Conservation (phyloP, 2,329 filamentous ascomycete species). For the Trichothecium roseum region DNA sequence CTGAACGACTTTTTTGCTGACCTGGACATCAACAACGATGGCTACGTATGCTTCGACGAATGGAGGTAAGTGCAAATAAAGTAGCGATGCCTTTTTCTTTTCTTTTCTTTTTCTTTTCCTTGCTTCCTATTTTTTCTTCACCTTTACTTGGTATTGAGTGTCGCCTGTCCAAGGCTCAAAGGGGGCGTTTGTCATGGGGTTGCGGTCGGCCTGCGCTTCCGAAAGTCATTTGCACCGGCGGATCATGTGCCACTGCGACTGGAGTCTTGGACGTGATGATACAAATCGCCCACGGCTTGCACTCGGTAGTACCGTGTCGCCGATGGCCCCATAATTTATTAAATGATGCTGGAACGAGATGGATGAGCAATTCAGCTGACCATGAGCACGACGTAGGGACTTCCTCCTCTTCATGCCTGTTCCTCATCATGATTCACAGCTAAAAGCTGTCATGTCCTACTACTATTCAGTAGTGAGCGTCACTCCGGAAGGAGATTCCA, state of each 20-base stretch:
- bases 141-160: slow-evolving; percentile 4
- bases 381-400: slow-evolving; percentile 45
- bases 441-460: slow-evolving; percentile 79
- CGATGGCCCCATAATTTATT: no score
- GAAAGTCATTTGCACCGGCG: no score
- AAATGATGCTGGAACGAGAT: no score
- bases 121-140: slow-evolving; percentile 1
- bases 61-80: slow-evolving; percentile 79
- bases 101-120: slow-evolving; percentile 5
- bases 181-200: slow-evolving; percentile 1
- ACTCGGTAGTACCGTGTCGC: no score
- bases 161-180: slow-evolving; percentile 1
- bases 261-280: slow-evolving; percentile 3
- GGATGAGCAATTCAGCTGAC: slow-evolving; percentile 10
- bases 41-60: slow-evolving; percentile 81
- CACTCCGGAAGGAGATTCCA: slow-evolving; percentile 87
- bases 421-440: slow-evolving; percentile 52
- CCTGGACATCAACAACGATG: slow-evolving; percentile 83
- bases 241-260: no score
- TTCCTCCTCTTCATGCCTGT: slow-evolving; percentile 83
- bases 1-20: slow-evolving; percentile 80
- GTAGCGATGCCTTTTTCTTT: no score
- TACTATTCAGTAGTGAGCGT: slow-evolving; percentile 84
- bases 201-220: background rate
- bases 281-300: no score